Evolutionary conservation across 495 filamentous ascomycete genomes (phyloP), one percentile per base, ranked within the genome.

Genomic region (Annulohypoxylon bovei): DNA sequence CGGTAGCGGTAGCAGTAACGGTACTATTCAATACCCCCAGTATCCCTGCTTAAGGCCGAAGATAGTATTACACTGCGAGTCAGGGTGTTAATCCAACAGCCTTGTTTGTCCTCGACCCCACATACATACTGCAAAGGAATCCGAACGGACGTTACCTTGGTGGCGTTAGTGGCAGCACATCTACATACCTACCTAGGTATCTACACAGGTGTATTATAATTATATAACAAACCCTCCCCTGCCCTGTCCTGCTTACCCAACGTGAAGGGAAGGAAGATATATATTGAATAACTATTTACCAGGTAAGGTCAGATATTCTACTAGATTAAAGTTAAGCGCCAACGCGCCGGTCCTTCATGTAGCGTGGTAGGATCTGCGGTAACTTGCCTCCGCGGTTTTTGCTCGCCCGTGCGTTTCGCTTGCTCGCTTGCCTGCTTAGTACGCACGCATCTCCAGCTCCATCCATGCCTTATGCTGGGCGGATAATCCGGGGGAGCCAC

Each of bases 121-220:
- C 50, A 44, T 28, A 7, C 40, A 57, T 14, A 52, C 44, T 35
- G 62, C 37, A 50, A 57, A 40, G 52, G 42, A 7, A 57, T 37
- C 62, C 53, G 59, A 23, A 30, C n/a, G 44, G 37, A 56, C 23
- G 44, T 52, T 37, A 32, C 32, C 5, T 56, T 33, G 53, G 53
- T 56, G 53, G 62, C 39, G 53, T 50, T 57, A 12, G 39, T 18
- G 39, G 32, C 62, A 46, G 37, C 30, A 47, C 28, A 63, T 54
- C 1, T 23, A 7, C 22, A n/a, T 42, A 42, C 39, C 12, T 42
- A 50, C 14, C 23, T 18, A n/a, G 49, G 27, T 32, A n/a, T n/a
- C n/a, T n/a, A 50, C 16, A 27, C 44, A 47, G 7, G 2, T 14
- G 23, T 50, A 14, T 27, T 27, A n/a, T 28, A 50, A 28, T 9